Percentiles rank a stretch among this genome's conserved stretches.
Evolutionary conservation across 768 basidiomycete species (phyloP).

Genomic region (Phlebiopsis flavidoalba): DNA sequence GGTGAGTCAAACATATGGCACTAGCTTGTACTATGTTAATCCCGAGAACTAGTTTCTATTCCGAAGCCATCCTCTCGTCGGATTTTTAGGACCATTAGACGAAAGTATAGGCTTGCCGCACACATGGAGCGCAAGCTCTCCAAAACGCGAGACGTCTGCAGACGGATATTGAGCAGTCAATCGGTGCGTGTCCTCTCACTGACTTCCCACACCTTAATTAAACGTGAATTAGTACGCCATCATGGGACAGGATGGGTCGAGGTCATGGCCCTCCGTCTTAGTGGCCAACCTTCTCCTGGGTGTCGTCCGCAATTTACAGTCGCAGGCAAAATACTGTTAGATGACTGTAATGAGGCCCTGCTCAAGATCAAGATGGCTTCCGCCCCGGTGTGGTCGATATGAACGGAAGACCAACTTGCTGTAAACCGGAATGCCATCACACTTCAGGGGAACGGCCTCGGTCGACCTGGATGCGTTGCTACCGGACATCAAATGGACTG

Average conservation of each 20-base stretch:
- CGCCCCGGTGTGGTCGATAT: conserved; percentile 93
- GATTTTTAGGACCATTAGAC: conserved; percentile 90
- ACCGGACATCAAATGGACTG: conserved; percentile 81
- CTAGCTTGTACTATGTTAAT: not conserved
- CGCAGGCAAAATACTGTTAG: conserved; percentile 94
- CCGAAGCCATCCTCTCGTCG: conserved; percentile 91
- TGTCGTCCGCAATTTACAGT: conserved; percentile 95
- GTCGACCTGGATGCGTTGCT: conserved; percentile 79
- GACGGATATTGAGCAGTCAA: conserved; percentile 92
- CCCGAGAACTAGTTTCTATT: conserved; percentile 64
- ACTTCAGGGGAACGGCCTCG: conserved; percentile 65
- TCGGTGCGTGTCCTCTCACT: conserved; percentile 43
- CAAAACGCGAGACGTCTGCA: conserved; percentile 91
- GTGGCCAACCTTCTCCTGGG: conserved; percentile 94
- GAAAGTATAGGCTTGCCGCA: conserved; percentile 97
- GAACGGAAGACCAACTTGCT: conserved; percentile 88
- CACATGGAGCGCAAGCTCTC: conserved; percentile 98
- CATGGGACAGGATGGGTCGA: conserved; percentile 90
- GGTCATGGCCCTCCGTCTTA: conserved; percentile 92
- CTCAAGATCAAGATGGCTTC: conserved; percentile 97
- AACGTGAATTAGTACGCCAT: conserved; percentile 66
- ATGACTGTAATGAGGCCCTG: conserved; percentile 96
- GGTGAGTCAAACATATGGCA: conserved; percentile 2
- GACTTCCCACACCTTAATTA: not conserved
- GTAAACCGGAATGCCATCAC: conserved; percentile 89